Evolutionary conservation across 208 protist genomes (phyloP).

Genomic region (Kentomonas sorsogonicus): DNA sequence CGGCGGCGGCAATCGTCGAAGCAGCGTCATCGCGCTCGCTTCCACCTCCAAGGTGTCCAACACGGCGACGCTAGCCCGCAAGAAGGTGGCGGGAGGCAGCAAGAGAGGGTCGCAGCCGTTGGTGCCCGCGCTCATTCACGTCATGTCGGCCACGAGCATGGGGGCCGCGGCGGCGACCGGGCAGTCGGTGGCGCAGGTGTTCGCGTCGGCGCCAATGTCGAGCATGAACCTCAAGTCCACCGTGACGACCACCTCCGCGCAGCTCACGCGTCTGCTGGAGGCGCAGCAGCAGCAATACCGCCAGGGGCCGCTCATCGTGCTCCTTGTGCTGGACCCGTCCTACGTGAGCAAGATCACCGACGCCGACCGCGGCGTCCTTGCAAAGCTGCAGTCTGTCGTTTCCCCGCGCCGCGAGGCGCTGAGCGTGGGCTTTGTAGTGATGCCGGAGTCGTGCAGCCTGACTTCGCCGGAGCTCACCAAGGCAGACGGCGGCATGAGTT

Average conservation of each 20-base stretch:
- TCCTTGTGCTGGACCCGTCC: conserved; percentile 36
- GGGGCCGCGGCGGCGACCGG: conserved; percentile 22
- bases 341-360: conserved; percentile 17
- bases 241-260: conserved; percentile 33
- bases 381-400: conserved; percentile 19
- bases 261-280: conserved; percentile 26
- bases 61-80: not conserved
- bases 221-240: conserved; percentile 30
- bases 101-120: not conserved
- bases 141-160: not conserved
- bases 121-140: not conserved
- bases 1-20: too few relatives aligned
- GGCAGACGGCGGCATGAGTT: conserved; percentile 11
- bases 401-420: not conserved
- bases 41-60: not conserved
- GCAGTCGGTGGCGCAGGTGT: conserved; percentile 26
- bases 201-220: conserved; percentile 33
- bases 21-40: too few relatives aligned
- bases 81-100: not conserved
- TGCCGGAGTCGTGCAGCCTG: not conserved
- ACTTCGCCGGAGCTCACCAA: conserved; percentile 2
- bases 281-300: not conserved
- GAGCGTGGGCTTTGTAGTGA: conserved; percentile 5
- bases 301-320: conserved; percentile 19
- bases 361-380: conserved; percentile 21